phyloP scores from a whole-genome alignment of 2,329 filamentous ascomycete genomes.

The Trichoderma atrobrunneum region DNA sequence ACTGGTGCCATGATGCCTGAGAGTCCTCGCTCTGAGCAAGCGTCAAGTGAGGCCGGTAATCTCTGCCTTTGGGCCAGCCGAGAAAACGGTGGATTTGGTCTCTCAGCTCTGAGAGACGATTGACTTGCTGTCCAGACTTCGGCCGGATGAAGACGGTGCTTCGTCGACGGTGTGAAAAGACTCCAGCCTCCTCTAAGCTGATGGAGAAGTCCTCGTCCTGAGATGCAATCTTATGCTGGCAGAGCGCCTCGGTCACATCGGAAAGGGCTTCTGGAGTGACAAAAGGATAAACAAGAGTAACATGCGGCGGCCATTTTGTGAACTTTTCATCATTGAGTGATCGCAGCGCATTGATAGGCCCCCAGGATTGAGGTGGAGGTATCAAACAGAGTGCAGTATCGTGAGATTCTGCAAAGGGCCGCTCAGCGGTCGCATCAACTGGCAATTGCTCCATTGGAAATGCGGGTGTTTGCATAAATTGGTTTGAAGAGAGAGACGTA shows the following conservation, averaged over 20 bases:
- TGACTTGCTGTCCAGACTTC: conserved; percentile 15
- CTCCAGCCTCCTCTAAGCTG: conserved; percentile 40
- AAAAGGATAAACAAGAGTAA: conserved; percentile 67
- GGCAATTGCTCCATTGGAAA: neutral
- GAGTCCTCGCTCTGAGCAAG: conserved; percentile 56
- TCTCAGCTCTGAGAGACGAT: conserved; percentile 35
- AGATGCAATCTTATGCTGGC: conserved; percentile 20
- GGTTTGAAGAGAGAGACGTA: neutral
- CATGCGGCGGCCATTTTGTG: conserved; percentile 62
- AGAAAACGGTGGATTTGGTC: conserved; percentile 37
- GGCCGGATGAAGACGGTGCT: conserved; percentile 48
- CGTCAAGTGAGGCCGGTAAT: conserved; percentile 52
- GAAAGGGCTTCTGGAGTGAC: conserved; percentile 48
- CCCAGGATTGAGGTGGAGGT: conserved; percentile 48
- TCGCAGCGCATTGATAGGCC: conserved; percentile 52
- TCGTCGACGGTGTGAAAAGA: conserved; percentile 47
- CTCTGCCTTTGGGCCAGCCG: conserved; percentile 27
- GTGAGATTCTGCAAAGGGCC: conserved; percentile 28
- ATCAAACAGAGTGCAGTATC: conserved; percentile 62
- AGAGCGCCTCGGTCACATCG: conserved; percentile 37
- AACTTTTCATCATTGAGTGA: conserved; percentile 61
- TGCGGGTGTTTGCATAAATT: neutral
- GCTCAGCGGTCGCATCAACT: neutral
- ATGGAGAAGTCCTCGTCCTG: conserved; percentile 25
- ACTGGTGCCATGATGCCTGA: conserved; percentile 44